These are phyloP conservation scores for Phytopythium delawarense DNA, from an alignment of 352 stramenopile species.

Conservation along the genomic window DNA sequence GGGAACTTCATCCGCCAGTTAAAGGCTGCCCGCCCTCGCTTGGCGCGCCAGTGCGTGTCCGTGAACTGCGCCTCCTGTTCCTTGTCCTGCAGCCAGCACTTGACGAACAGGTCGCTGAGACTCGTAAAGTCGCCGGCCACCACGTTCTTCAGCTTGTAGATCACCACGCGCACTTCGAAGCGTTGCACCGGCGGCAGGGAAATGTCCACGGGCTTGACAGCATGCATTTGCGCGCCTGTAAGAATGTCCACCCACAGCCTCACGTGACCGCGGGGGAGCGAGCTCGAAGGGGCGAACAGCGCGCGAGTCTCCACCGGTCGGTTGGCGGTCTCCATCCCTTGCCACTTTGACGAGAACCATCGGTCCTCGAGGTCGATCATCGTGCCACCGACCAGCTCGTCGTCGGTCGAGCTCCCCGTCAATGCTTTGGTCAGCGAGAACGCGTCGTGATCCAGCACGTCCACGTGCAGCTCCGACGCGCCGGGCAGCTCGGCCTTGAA, in stretches of 20 bases:
- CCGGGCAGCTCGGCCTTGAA: slow-evolving; percentile 88
- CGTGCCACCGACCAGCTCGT: slow-evolving; percentile 92
- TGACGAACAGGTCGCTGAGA: slow-evolving; percentile 89
- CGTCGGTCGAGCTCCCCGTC: slow-evolving; percentile 48
- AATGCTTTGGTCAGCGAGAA: slow-evolving; percentile 51
- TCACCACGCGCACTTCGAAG: slow-evolving; percentile 90
- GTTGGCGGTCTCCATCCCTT: slow-evolving; percentile 14
- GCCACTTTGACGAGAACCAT: slow-evolving; percentile 88
- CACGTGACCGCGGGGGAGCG: slow-evolving; percentile 62
- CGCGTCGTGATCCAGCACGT: slow-evolving; percentile 72
- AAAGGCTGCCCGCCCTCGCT: slow-evolving; percentile 83
- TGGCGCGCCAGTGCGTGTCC: slow-evolving; percentile 90
- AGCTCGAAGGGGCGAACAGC: slow-evolving; percentile 68
- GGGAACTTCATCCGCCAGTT: slow-evolving; percentile 94
- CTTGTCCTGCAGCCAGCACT: slow-evolving; percentile 82
- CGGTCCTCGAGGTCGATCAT: slow-evolving; percentile 92
- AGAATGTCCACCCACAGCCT: slow-evolving; percentile 91
- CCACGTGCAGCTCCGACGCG: slow-evolving; percentile 59
- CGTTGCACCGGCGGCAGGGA: slow-evolving; percentile 59
- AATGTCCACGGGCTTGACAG: slow-evolving; percentile 75
- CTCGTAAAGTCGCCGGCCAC: slow-evolving; percentile 78
- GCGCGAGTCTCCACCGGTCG: slow-evolving; percentile 56
- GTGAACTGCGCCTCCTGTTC: slow-evolving; percentile 75
- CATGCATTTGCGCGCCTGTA: slow-evolving; percentile 55
- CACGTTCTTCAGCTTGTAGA: slow-evolving; percentile 91